Conservation (phyloP, 2,329 filamentous ascomycete genomes). For the Didymella pomorum region DNA sequence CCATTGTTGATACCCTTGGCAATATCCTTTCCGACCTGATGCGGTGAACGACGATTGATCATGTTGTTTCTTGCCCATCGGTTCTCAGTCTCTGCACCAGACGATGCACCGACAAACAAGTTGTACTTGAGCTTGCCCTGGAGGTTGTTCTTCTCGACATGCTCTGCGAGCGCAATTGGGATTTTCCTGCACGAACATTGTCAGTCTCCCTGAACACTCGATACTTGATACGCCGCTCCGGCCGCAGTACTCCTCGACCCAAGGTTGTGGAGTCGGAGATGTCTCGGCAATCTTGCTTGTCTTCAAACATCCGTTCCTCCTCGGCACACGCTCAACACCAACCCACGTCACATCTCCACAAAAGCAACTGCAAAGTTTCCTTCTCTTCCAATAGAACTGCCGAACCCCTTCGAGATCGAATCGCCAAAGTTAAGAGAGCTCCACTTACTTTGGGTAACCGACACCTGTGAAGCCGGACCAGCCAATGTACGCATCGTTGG, state of each 20-base stretch:
- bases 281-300: conserved; percentile 30
- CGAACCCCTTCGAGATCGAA: not conserved
- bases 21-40: conserved; percentile 91
- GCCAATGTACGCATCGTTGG: conserved; percentile 84
- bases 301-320: conserved; percentile 41
- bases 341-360: conserved; percentile 19
- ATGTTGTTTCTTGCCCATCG: conserved; percentile 89
- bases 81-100: conserved; percentile 89
- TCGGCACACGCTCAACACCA: conserved; percentile 28
- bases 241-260: not conserved
- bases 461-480: conserved; percentile 91
- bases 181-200: conserved; percentile 67
- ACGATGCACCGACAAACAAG: conserved; percentile 89
- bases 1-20: conserved; percentile 90
- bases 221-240: not conserved
- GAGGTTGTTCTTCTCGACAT: conserved; percentile 85
- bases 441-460: conserved; percentile 80
- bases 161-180: conserved; percentile 82
- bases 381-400: conserved; percentile 7
- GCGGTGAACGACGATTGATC: conserved; percentile 84
- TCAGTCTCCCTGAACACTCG: not conserved
- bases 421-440: not conserved
- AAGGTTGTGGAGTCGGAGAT: conserved; percentile 16
- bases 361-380: not conserved
- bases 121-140: conserved; percentile 86